Percentiles rank a stretch among this genome's conserved stretches.
Conservation (phyloP, 2,329 filamentous ascomycete species). For the Simplicillium aogashimaense region DNA sequence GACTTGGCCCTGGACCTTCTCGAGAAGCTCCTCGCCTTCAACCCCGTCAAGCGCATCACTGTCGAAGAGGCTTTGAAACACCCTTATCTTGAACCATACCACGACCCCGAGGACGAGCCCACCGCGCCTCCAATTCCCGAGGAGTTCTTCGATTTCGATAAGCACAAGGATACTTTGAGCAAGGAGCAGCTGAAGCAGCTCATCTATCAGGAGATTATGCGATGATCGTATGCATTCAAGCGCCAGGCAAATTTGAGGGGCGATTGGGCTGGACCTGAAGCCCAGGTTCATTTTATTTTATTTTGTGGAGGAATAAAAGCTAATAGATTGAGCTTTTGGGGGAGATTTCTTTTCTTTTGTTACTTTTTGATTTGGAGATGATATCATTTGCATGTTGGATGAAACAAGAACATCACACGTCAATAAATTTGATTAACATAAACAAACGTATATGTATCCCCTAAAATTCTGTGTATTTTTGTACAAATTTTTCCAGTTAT, state of each 20-base stretch:
- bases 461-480: too few species aligned
- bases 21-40: conserved; percentile 94
- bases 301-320: neutral
- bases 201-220: conserved; percentile 95
- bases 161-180: conserved; percentile 97
- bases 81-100: conserved; percentile 96
- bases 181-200: conserved; percentile 97
- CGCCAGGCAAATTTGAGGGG: neutral
- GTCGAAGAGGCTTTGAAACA: conserved; percentile 96
- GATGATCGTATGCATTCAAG: conserved; percentile 25
- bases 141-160: conserved; percentile 99
- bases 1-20: conserved; percentile 87
- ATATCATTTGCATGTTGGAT: too few species aligned
- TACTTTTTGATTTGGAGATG: too few species aligned
- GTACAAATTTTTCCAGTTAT: too few species aligned
- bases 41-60: conserved; percentile 96
- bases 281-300: neutral
- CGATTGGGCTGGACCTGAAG: neutral
- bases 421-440: too few species aligned
- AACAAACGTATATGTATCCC: too few species aligned
- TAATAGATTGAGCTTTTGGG: neutral
- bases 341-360: too few species aligned
- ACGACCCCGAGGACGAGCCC: conserved; percentile 96
- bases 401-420: too few species aligned
- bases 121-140: conserved; percentile 94